A percentile compares a stretch with the other conserved stretches of the same genome.
phyloP scores from a whole-genome alignment of 2,329 filamentous ascomycete species.

The Xylariaceae sp. region DNA sequence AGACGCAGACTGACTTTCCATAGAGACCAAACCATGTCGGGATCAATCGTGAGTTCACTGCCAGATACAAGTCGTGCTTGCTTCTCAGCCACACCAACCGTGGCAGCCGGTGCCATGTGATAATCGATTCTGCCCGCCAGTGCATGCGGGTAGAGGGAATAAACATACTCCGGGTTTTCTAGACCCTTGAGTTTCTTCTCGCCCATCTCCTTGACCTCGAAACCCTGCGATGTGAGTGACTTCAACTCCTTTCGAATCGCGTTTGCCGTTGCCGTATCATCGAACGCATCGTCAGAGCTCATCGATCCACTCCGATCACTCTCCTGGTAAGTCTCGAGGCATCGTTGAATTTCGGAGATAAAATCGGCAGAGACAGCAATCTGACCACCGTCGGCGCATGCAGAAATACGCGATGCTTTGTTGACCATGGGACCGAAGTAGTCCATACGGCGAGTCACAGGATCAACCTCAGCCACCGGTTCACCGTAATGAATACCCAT shows the following conservation, averaged over 20 bases:
- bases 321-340: slow-evolving; percentile 83
- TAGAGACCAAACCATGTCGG: slow-evolving; percentile 79
- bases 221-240: slow-evolving; percentile 82
- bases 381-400: slow-evolving; percentile 91
- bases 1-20: slow-evolving; percentile 86
- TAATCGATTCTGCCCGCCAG: slow-evolving; percentile 74
- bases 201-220: slow-evolving; percentile 93
- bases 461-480: slow-evolving; percentile 91
- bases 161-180: slow-evolving; percentile 94
- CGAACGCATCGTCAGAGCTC: slow-evolving; percentile 67
- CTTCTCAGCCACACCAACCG: slow-evolving; percentile 42
- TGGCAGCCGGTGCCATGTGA: slow-evolving; percentile 46
- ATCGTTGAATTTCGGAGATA: slow-evolving; percentile 90
- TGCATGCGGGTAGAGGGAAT: slow-evolving; percentile 88
- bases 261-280: slow-evolving; percentile 67
- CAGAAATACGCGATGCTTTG: slow-evolving; percentile 87
- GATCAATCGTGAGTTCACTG: slow-evolving; percentile 68
- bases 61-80: slow-evolving; percentile 58
- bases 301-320: slow-evolving; percentile 64
- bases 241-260: slow-evolving; percentile 83
- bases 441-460: slow-evolving; percentile 96
- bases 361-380: slow-evolving; percentile 97
- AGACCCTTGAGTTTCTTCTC: slow-evolving; percentile 94
- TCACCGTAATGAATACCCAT: slow-evolving; percentile 98
- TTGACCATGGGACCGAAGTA: slow-evolving; percentile 99